Percentiles rank a stretch among this genome's conserved stretches.
Conservation (phyloP, 257 asterid species). For the Gentiana dahurica region DNA sequence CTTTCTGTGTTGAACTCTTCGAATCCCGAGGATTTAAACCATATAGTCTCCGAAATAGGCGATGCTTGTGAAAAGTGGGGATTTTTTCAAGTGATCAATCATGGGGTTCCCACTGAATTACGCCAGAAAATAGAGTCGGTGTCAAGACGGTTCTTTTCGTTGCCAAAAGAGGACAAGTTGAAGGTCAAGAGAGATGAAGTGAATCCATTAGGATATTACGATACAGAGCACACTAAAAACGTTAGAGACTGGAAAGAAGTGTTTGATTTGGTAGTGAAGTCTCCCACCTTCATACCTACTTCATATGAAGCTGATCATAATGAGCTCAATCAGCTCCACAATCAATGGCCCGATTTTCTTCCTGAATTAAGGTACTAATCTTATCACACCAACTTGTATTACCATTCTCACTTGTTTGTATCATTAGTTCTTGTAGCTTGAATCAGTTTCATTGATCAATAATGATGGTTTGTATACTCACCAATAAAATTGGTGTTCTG, state of each 20-base stretch:
- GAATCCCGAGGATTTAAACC: constrained; percentile 9
- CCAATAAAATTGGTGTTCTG: background rate
- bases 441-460: too few species aligned
- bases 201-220: constrained; percentile 50
- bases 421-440: too few species aligned
- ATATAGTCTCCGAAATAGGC: constrained; percentile 36
- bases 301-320: constrained; percentile 38
- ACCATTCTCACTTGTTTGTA: too few species aligned
- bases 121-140: constrained; percentile 40
- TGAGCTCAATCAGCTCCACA: constrained; percentile 22
- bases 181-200: constrained; percentile 36
- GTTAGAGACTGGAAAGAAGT: constrained; percentile 78
- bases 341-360: constrained; percentile 46
- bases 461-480: too few species aligned
- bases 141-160: constrained; percentile 38
- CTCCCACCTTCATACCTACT: constrained; percentile 33
- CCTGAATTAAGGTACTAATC: constrained; percentile 31
- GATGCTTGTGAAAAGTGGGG: constrained; percentile 62
- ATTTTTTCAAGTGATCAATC: constrained; percentile 71
- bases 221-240: constrained; percentile 54
- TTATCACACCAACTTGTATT: too few species aligned
- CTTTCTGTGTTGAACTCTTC: constrained; percentile 24
- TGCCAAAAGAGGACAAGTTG: constrained; percentile 47
- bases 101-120: constrained; percentile 48
- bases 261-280: constrained; percentile 42